Evolutionary conservation across 495 filamentous ascomycete genomes (phyloP), one percentile per base, ranked within the genome.

Genomic region (Daldinia grandis): DNA sequence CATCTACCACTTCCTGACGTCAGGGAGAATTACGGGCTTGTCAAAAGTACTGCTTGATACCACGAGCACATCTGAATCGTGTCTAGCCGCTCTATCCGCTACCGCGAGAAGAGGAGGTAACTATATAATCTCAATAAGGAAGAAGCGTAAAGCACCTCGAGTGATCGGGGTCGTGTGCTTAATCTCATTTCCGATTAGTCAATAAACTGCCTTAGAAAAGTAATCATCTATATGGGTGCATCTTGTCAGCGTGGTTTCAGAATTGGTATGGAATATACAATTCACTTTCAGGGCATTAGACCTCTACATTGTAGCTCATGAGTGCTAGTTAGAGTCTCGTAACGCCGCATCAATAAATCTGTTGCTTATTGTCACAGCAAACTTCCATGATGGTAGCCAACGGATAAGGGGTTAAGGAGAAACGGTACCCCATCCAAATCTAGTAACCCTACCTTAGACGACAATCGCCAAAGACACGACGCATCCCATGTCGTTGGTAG

Each of bases 11-110:
- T 58, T 15, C 66, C 71, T 40, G 1, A 66, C 1, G 66, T 66
- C 3, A 74, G 64, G 63, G 54, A 74, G 19, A 70, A 47, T 27
- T 64, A 70, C 17, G 71, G 66, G 35, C 51, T 31, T 25, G 33
- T 74, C 17, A 53, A 30, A 25, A 53, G 21, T 31, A 25, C 44
- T 35, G 67, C 49, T 24, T 70, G 55, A 65, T 7, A 5, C 21
- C n/a, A n/a, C 30, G 33, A 31, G 6, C 12, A 30, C 17, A 53
- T 15, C 15, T 5, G 21, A 30, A 35, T 35, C 12, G 33, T 30
- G 15, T 24, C 42, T 24, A 21, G 9, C 19, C 10, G 42, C 1
- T 24, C 17, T 2, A 47, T 24, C 9, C 3, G 42, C 19, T 47
- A 3, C 42, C 21, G 10, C 24, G 8, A 24, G 3, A 47, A 12